Evolutionary conservation across 768 basidiomycete genomes (phyloP).

Genomic region (Mycena vitilis): DNA sequence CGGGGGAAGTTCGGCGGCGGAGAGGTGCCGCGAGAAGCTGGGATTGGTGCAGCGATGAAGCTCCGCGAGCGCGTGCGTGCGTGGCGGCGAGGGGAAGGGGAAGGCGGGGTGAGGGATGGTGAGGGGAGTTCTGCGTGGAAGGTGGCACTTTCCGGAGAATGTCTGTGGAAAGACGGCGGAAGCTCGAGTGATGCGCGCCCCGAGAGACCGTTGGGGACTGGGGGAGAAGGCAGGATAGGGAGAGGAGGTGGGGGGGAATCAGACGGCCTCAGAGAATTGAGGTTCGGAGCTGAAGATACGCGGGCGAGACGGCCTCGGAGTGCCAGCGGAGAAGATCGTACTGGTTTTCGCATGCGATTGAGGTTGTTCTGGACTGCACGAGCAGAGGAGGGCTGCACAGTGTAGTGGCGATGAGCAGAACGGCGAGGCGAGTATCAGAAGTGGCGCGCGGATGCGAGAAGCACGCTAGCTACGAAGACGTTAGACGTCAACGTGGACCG

Average conservation of each 20-base stretch:
- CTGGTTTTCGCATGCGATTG: conserved; percentile 42
- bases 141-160: neutral
- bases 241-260: neutral
- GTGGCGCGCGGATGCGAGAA: conserved; percentile 9
- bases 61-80: conserved; percentile 21
- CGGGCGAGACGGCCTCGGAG: conserved; percentile 15
- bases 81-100: conserved; percentile 28
- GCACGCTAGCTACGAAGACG: conserved; percentile 4
- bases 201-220: conserved; percentile 8
- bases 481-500: conserved; percentile 1
- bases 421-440: conserved; percentile 17
- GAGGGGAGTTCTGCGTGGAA: conserved; percentile 6
- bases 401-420: conserved; percentile 4
- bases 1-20: conserved; percentile 30
- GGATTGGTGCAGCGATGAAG: conserved; percentile 3
- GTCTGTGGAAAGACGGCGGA: conserved; percentile 14
- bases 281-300: conserved; percentile 38
- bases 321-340: conserved; percentile 57
- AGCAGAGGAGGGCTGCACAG: neutral
- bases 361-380: conserved; percentile 7
- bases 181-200: conserved; percentile 18
- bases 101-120: conserved; percentile 20
- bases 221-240: neutral
- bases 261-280: conserved; percentile 22
- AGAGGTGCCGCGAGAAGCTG: conserved; percentile 12